Conservation (phyloP, 371 early-diverging fungal species). For the Smittium mucronatum region DNA sequence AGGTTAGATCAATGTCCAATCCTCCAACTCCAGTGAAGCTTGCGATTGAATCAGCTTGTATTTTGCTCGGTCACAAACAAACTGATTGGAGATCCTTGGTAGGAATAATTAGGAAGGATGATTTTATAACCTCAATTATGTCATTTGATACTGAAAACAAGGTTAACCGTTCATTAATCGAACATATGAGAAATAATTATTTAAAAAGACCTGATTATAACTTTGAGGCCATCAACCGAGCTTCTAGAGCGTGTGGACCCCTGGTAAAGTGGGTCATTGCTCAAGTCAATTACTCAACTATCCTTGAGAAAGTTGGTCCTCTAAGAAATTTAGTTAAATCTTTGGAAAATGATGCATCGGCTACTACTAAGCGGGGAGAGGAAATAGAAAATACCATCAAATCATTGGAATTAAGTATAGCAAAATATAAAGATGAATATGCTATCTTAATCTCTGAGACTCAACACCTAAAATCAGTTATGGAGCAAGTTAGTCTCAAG, state of each 20-base stretch:
- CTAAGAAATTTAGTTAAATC: constrained; percentile 81
- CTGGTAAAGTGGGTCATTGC: constrained; percentile 95
- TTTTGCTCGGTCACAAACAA: constrained; percentile 74
- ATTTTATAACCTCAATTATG: constrained; percentile 95
- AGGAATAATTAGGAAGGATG: constrained; percentile 83
- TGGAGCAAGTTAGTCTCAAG: constrained; percentile 84
- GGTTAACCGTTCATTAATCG: constrained; percentile 58
- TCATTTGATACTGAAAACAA: constrained; percentile 77
- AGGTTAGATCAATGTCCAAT: constrained; percentile 95
- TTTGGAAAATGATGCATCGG: constrained; percentile 67
- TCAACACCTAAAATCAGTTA: constrained; percentile 83
- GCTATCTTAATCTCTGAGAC: constrained; percentile 88
- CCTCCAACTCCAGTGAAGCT: constrained; percentile 94
- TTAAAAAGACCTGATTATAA: constrained; percentile 73
- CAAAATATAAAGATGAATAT: constrained; percentile 89
- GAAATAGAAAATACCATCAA: constrained; percentile 67
- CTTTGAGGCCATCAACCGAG: constrained; percentile 89
- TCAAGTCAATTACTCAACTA: constrained; percentile 83
- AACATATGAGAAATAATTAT: constrained; percentile 63
- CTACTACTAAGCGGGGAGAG: constrained; percentile 54
- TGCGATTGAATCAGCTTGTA: constrained; percentile 96
- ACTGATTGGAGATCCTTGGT: constrained; percentile 83
- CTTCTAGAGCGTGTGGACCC: constrained; percentile 98
- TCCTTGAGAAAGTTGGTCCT: constrained; percentile 89
- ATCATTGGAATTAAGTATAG: constrained; percentile 78